Base-by-base conservation (phyloP, 495 filamentous ascomycete species). In the Pyrenula aspistea region DNA sequence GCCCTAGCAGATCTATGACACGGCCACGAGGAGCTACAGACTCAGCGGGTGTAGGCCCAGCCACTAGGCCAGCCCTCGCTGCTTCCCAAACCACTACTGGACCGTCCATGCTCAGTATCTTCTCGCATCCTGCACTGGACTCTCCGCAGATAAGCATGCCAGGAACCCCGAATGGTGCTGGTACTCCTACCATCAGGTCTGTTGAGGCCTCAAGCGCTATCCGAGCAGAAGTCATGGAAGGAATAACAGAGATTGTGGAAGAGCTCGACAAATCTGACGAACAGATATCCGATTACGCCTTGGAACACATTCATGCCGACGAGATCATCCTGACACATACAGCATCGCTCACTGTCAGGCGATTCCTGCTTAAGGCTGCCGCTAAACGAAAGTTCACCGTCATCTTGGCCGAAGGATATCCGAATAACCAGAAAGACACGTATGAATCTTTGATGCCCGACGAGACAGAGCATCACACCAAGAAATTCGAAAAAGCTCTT, bases 231-330 rank as follows among this genome's bases (percentile, higher is more conserved):
- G 86, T 95, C 2, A 77, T 92, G 57, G 86, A 89, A 63, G 90
- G 89, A 22, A 91, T 96, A 57, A 79, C 84, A 59, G 91, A 96
- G 67, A 88, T 96, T 31, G 87, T 91, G 65, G 91, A 96, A 63
- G 91, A 96, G 67, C 79, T 96, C 49, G 82, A 81, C 50, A 87
- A 91, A 67, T 87, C 87, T 12, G 91, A 94, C 67, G 87, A 91
- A 60, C 89, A 93, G 67, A 92, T 96, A 58, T 86, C 91, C 2
- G 81, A 78, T 22, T 89, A 89, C 60, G 86, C 90, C 3, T 82
- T 91, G 51, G 87, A 94, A 21, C 86, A 95, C 66, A 95, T 96
- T 53, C 88, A 94, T 69, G 83, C 86, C 11, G 88, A 88, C 68
- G 91, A 96, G 67, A 85, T 89, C 59, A 85, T 96, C 56, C 79